Evolutionary conservation across 2,329 filamentous ascomycete genomes (phyloP).

Genomic region (Plectosphaerella cucumerina): DNA sequence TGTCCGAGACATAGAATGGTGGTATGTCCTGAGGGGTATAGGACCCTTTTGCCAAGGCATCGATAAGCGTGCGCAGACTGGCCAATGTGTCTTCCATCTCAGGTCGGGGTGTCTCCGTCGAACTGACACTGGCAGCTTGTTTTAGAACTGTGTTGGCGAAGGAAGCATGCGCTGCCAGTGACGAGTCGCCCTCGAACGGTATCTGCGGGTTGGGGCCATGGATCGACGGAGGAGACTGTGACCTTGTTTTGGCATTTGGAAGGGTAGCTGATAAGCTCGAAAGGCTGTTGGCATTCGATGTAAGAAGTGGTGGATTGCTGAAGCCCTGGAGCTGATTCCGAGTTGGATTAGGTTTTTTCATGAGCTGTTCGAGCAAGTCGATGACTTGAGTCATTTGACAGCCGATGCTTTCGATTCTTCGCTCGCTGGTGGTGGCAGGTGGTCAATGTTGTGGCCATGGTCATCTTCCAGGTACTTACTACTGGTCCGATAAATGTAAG

Average conservation of each 20-base stretch:
- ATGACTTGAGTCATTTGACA: constrained; percentile 15
- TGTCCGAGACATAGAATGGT: constrained; percentile 13
- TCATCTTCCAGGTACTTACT: constrained; percentile 7
- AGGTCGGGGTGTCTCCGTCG: constrained; percentile 19
- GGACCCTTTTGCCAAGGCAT: constrained; percentile 19
- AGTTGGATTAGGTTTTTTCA: constrained; percentile 10
- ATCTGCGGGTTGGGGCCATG: constrained; percentile 13
- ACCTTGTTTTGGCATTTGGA: not conserved
- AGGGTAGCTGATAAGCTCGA: not conserved
- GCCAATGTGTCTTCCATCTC: constrained; percentile 29
- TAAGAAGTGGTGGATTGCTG: constrained; percentile 11
- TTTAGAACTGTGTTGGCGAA: constrained; percentile 41
- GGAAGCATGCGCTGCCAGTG: constrained; percentile 38
- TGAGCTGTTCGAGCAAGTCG: constrained; percentile 27
- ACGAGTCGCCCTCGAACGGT: constrained; percentile 39
- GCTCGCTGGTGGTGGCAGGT: not conserved
- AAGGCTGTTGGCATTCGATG: not conserved
- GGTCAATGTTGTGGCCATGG: not conserved
- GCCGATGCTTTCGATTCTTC: not conserved
- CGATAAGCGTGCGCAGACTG: constrained; percentile 23
- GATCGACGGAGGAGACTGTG: constrained; percentile 9
- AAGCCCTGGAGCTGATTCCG: constrained; percentile 4
- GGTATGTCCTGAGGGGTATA: constrained; percentile 15
- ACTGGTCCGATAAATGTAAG: constrained; percentile 11
- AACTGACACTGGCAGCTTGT: constrained; percentile 24